phyloP scores from a whole-genome alignment of 1,284 basidiomycete genomes.

The Retiboletus flavoniger region DNA sequence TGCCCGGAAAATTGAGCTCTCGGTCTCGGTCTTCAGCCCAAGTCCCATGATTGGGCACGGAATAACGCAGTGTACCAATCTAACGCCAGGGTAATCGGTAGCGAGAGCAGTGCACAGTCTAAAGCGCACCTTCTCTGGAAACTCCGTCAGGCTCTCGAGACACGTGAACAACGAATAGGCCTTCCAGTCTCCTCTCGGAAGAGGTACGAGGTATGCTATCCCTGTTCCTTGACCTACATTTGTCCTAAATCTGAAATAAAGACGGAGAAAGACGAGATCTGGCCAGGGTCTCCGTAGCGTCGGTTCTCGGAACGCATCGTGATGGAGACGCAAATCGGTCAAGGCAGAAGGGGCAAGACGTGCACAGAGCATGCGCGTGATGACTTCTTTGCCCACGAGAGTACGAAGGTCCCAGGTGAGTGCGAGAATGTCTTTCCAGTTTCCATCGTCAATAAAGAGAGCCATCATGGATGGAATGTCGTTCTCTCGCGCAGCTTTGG shows the following conservation, averaged over 20 bases:
- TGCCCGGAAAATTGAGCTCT: slow-evolving; percentile 41
- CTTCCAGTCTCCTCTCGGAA: slow-evolving; percentile 51
- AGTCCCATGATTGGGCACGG: slow-evolving; percentile 36
- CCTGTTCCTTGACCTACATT: slow-evolving; percentile 49
- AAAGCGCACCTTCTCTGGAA: slow-evolving; percentile 41
- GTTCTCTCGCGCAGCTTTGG: slow-evolving; percentile 33
- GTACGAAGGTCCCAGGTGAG: slow-evolving; percentile 69
- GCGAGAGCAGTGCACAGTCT: not conserved
- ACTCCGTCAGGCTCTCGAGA: slow-evolving; percentile 54
- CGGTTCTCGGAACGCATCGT: slow-evolving; percentile 30
- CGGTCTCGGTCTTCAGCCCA: slow-evolving; percentile 36
- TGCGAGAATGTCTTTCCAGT: slow-evolving; percentile 61
- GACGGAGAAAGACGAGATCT: slow-evolving; percentile 59
- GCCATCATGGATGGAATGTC: slow-evolving; percentile 39
- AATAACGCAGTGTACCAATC: slow-evolving; percentile 38
- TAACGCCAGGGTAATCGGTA: not conserved
- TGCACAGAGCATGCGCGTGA: slow-evolving; percentile 47
- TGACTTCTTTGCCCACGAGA: slow-evolving; percentile 44
- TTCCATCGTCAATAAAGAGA: slow-evolving; percentile 46
- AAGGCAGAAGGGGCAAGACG: slow-evolving; percentile 43
- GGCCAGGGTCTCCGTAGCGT: slow-evolving; percentile 46
- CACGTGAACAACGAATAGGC: slow-evolving; percentile 58
- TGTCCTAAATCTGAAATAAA: slow-evolving; percentile 61
- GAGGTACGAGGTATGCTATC: slow-evolving; percentile 55
- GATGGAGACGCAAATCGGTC: slow-evolving; percentile 41